phyloP scores from a whole-genome alignment of 2,329 filamentous ascomycete genomes.

The Talaromyces sp. region DNA sequence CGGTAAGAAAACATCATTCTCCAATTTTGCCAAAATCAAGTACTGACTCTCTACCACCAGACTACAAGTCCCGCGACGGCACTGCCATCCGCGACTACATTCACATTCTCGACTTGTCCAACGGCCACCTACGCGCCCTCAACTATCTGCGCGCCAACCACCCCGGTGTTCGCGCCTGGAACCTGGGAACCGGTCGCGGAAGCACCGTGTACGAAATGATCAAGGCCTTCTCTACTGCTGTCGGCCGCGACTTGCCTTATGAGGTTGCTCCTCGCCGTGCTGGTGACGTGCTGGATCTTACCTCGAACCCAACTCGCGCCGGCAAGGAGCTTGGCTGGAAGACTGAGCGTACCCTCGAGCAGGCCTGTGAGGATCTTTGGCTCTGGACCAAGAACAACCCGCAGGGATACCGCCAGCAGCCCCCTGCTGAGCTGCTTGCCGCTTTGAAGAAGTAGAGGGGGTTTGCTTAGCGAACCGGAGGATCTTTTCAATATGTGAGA shows the following conservation, averaged over 20 bases:
- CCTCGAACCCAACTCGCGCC: conserved; percentile 80
- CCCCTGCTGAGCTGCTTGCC: conserved; percentile 75
- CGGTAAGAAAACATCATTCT: conserved; percentile 50
- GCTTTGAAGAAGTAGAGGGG: conserved; percentile 29
- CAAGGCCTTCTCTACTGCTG: conserved; percentile 83
- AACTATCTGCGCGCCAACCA: conserved; percentile 80
- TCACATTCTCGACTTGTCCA: conserved; percentile 84
- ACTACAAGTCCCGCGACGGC: conserved; percentile 85
- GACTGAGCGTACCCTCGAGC: conserved; percentile 82
- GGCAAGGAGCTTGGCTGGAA: conserved; percentile 90
- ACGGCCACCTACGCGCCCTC: conserved; percentile 80
- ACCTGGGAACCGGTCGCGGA: conserved; percentile 88
- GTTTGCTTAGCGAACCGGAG: background rate
- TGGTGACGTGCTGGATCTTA: conserved; percentile 91
- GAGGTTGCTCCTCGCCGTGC: conserved; percentile 75
- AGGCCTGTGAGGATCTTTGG: conserved; percentile 93
- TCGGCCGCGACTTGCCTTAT: conserved; percentile 81
- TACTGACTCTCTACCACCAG: conserved; percentile 39
- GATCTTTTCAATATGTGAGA: background rate
- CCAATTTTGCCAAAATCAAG: background rate
- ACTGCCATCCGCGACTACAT: conserved; percentile 98
- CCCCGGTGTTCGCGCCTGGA: conserved; percentile 93
- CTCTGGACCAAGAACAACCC: conserved; percentile 97
- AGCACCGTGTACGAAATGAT: conserved; percentile 97
- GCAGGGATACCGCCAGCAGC: conserved; percentile 85